A percentile compares a stretch with the other conserved stretches of the same genome.
Conservation (phyloP, 345 rosid genomes). For the Eucalyptus pumila region DNA sequence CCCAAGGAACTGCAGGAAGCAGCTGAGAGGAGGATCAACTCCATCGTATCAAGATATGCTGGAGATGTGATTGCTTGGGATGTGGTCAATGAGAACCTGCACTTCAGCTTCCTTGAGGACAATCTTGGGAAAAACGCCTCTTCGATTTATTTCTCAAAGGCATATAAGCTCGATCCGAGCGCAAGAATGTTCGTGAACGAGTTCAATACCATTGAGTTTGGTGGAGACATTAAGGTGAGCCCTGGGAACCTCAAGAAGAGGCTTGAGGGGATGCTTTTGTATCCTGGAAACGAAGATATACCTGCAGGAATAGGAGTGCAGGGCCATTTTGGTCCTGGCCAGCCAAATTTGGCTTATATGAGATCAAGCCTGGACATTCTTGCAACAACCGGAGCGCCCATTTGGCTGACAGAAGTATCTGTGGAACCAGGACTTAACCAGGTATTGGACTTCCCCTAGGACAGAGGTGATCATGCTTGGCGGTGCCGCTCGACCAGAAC, state of each 20-base stretch:
- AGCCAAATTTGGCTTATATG: constrained; percentile 64
- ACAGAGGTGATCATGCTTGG: not conserved
- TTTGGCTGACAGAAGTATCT: constrained; percentile 76
- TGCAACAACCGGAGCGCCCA: constrained; percentile 41
- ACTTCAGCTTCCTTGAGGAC: constrained; percentile 66
- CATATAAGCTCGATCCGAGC: constrained; percentile 37
- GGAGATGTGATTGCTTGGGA: constrained; percentile 77
- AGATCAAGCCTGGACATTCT: constrained; percentile 57
- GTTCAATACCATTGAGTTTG: constrained; percentile 52
- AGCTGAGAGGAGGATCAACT: constrained; percentile 39
- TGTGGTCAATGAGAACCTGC: constrained; percentile 74
- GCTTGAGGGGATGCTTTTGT: constrained; percentile 38
- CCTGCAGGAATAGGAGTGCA: constrained; percentile 59
- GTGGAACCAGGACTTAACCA: constrained; percentile 27
- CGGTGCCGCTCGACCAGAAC: not conserved
- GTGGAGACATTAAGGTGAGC: constrained; percentile 9
- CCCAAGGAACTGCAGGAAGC: constrained; percentile 19
- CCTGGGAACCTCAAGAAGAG: constrained; percentile 27
- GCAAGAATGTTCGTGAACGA: constrained; percentile 62
- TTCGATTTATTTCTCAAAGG: constrained; percentile 17
- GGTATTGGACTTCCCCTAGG: not conserved
- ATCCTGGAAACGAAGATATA: constrained; percentile 28
- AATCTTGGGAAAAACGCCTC: constrained; percentile 56
- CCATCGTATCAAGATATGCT: constrained; percentile 52
- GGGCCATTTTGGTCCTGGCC: constrained; percentile 45